These are phyloP conservation scores for Drechslerella stenobrocha DNA, from an alignment of 2,329 filamentous ascomycete species.

Conservation along the genomic window DNA sequence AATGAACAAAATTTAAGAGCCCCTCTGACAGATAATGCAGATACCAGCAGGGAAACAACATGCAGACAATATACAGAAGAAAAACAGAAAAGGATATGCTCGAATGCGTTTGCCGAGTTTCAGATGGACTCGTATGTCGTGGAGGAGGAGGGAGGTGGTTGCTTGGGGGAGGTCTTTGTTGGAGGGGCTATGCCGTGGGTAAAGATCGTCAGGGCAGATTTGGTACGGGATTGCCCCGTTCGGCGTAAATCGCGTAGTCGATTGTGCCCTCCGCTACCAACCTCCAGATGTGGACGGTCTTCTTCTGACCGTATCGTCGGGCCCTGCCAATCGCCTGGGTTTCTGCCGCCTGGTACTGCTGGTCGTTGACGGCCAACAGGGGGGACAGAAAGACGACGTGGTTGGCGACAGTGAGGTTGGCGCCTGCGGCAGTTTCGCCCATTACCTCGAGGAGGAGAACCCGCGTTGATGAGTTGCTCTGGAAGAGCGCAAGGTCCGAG, in stretches of 20 bases:
- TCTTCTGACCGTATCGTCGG: conserved; percentile 64
- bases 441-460: conserved; percentile 64
- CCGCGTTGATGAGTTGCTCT: conserved; percentile 54
- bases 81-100: too few species aligned
- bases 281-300: conserved; percentile 64
- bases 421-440: conserved; percentile 64
- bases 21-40: too few species aligned
- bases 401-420: conserved; percentile 67
- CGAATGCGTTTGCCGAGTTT: too few species aligned
- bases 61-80: too few species aligned
- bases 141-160: too few species aligned
- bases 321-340: conserved; percentile 67
- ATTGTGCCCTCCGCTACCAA: conserved; percentile 57
- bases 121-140: too few species aligned
- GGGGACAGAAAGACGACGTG: conserved; percentile 68
- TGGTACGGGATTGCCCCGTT: conserved; percentile 19
- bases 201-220: background rate
- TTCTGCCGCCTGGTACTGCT: conserved; percentile 64
- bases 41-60: too few species aligned
- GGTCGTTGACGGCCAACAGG: conserved; percentile 59
- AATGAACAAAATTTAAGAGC: too few species aligned
- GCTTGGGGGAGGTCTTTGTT: too few species aligned
- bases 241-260: conserved; percentile 52
- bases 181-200: background rate
- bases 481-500: conserved; percentile 48